Percentiles rank a stretch among this genome's conserved stretches.
phyloP scores from a whole-genome alignment of 2,329 filamentous ascomycete species.

The Aquanectria penicillioides region DNA sequence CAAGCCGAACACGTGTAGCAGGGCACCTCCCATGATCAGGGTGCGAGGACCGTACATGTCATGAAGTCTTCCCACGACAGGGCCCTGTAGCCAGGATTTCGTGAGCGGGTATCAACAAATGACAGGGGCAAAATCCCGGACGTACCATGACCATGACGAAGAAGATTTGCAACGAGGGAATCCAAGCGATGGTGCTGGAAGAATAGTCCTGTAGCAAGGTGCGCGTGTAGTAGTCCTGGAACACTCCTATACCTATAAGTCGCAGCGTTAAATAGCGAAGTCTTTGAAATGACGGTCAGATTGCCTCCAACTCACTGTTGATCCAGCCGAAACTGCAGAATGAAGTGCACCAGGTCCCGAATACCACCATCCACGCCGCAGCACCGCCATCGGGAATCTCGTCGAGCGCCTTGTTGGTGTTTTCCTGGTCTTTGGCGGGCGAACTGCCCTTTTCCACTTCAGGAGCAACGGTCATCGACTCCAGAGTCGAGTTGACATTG shows the following conservation, averaged over 20 bases:
- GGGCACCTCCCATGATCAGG: slow-evolving; percentile 61
- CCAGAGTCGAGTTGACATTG: not conserved
- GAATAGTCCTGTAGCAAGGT: slow-evolving; percentile 58
- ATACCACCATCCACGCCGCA: slow-evolving; percentile 49
- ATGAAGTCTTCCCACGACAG: slow-evolving; percentile 68
- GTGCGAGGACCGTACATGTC: slow-evolving; percentile 72
- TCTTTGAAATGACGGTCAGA: too few species aligned
- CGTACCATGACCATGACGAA: slow-evolving; percentile 60
- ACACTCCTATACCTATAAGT: slow-evolving; percentile 55
- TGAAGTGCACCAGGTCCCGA: slow-evolving; percentile 50
- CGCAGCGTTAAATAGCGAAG: not conserved
- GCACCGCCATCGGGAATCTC: slow-evolving; percentile 37
- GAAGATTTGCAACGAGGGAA: slow-evolving; percentile 64
- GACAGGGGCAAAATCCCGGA: not conserved
- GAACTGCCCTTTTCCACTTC: not conserved
- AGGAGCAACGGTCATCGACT: not conserved
- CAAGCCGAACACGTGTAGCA: slow-evolving; percentile 68
- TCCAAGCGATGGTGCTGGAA: slow-evolving; percentile 67
- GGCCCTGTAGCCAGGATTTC: slow-evolving; percentile 51
- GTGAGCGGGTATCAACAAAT: not conserved
- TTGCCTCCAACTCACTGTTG: slow-evolving; percentile 58
- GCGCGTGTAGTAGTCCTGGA: slow-evolving; percentile 66
- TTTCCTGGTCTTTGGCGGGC: not conserved
- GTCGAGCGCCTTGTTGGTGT: not conserved
- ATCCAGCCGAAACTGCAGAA: slow-evolving; percentile 53